Evolutionary conservation across 495 filamentous ascomycete species (phyloP).

Genomic region (Podospora bellae-mahoneyi): DNA sequence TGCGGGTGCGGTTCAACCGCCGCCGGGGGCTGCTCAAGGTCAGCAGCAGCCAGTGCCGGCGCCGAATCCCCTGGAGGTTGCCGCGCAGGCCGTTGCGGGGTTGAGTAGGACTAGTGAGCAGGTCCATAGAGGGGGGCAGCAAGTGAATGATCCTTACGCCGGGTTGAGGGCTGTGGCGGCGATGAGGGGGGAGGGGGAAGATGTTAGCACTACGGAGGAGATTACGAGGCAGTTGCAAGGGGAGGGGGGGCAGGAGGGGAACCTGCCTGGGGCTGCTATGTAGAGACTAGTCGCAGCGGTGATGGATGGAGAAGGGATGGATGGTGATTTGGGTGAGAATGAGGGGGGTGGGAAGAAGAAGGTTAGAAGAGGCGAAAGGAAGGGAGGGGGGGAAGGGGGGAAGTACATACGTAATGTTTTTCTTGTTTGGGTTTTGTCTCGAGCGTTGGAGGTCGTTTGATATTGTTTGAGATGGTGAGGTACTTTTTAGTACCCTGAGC

Average conservation of each 20-base stretch:
- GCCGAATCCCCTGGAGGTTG: slow-evolving; percentile 30
- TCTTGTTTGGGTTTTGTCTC: background rate
- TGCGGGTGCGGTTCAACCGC: background rate
- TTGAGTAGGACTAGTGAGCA: slow-evolving; percentile 28
- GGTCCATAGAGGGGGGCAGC: background rate
- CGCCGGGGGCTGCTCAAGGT: background rate
- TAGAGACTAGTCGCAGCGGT: slow-evolving; percentile 3
- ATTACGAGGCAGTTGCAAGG: slow-evolving; percentile 39
- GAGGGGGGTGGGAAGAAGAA: no score
- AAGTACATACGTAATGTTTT: background rate
- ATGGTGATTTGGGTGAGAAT: background rate
- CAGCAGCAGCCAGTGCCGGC: slow-evolving; percentile 14
- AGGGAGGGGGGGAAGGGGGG: no score
- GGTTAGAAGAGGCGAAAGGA: no score
- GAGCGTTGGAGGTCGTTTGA: background rate
- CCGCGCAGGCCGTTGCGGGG: slow-evolving; percentile 38
- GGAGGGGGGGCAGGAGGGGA: slow-evolving; percentile 28
- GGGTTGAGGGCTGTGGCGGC: slow-evolving; percentile 15
- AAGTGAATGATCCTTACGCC: slow-evolving; percentile 20
- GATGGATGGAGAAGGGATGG: no score
- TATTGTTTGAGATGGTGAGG: background rate
- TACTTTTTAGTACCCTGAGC: background rate
- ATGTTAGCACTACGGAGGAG: slow-evolving; percentile 39
- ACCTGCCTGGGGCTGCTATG: slow-evolving; percentile 21
- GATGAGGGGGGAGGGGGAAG: slow-evolving; percentile 23